Base-by-base conservation (phyloP, 139 green algal genomes). In the Bryopsis sp. region DNA sequence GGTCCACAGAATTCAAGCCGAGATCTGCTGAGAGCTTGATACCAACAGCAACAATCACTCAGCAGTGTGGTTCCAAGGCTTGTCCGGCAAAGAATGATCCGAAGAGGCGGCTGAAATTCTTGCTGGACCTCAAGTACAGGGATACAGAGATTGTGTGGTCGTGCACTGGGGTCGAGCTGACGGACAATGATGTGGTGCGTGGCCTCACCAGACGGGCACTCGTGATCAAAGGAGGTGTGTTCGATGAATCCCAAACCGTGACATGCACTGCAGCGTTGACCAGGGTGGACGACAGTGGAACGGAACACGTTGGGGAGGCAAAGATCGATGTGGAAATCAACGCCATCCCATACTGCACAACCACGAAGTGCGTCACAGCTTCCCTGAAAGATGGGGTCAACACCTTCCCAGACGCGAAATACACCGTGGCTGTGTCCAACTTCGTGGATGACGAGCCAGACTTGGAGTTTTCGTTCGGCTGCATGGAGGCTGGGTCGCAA, bases 81-180 rank as follows among this genome's bases (percentile, higher is more conserved):
- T 63, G 54, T 19, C 54, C 54, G 7, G 54, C 15, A 7, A 35
- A n/a, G n/a, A 8, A 63, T 29, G 26, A 34, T 19, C 54, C 54
- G 7, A 35, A 19, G n/a, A 36, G 7, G 54, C 19, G 7, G 19
- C n/a, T 63, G 7, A 63, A 63, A 19, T 29, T 63, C 54, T 19
- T 35, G 54, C 15, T 63, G 11, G 54, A 63, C 54, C 24, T 63
- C 11, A 29, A n/a, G 54, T 63, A 63, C n/a, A 19, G 7, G n/a
- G 54, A 63, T 19, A 63, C 54, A 7, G 54, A 35, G 7, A n/a
- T 63, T 34, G 54, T 35, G 54, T 63, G 54, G 54, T 63, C 54
- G 54, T 29, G 24, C 7, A 8, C 54, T 11, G 15, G 19, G 43
- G 11, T 54, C 19, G 43, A 54, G 15, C 43, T 54, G 43, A 54